Evolutionary conservation across 2,329 filamentous ascomycete genomes (phyloP), one percentile per base, ranked within the genome.

Genomic region (Venturia carpophila): DNA sequence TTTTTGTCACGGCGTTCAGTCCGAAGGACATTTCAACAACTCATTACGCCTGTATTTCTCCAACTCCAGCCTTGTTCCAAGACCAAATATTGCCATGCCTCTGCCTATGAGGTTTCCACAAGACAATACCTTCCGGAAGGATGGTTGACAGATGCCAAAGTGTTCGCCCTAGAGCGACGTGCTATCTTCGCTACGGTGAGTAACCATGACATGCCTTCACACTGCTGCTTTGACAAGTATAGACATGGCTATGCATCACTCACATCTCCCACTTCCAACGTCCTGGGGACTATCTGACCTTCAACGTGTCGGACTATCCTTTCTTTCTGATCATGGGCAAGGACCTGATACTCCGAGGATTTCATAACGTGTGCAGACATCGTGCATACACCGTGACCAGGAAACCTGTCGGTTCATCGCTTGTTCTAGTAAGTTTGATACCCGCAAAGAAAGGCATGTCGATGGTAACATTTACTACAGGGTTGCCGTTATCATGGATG

Each of bases 121-220:
- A 39, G 19, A 1, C 30, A 17, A n/a, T 1, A 60, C 9, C 24
- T 52, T 15, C 63, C 63, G 3, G 71, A 71, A 10, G 73, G 72
- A 63, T 77, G 75, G 75, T 76, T 73, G 60, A 77, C 73, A 27
- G 76, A 76, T 39, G 73, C 73, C 15, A 75, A 77, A 34, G 73
- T 78, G 55, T 82, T 79, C 65, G 73, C 78, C 42, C 73, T 83
- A 5, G 80, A 83, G 69, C 74, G 75, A 63, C 77, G 81, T 41
- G 78, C 79, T 0, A 76, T 83, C 37, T 81, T 82, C 70, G 78
- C 76, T 68, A 79, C 79, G 70, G 79, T 77, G 73, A 58, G 52
- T 58, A 47, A 58, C 10, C 30, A 39, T 4, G 9, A 15, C n/a
- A 27, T 41, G 42, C 15, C 19, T 21, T 21, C 37, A 27, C 41